Percentiles rank a stretch among this genome's conserved stretches.
These are phyloP conservation scores for Neofusicoccum sp. DNA, from an alignment of 2,329 filamentous ascomycete genomes.

Conservation along the genomic window DNA sequence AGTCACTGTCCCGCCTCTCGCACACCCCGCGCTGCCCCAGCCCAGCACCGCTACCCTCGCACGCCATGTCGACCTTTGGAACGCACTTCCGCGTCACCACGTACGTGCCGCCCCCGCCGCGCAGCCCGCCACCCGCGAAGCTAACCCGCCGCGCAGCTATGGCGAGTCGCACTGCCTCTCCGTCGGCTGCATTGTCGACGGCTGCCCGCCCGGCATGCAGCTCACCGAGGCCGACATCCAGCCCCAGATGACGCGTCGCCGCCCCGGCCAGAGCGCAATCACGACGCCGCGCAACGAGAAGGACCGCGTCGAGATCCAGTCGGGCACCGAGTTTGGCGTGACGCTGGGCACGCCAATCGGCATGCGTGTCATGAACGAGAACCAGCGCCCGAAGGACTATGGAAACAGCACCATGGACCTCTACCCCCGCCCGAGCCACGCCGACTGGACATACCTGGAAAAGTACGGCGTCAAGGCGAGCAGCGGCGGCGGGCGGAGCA, in stretches of 20 bases:
- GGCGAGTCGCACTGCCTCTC: slow-evolving; percentile 89
- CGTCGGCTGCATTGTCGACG: slow-evolving; percentile 93
- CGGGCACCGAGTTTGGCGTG: slow-evolving; percentile 83
- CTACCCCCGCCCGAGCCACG: slow-evolving; percentile 88
- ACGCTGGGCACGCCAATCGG: slow-evolving; percentile 90
- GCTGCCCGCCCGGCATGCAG: slow-evolving; percentile 81
- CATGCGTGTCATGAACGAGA: slow-evolving; percentile 85
- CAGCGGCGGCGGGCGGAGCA: slow-evolving; percentile 84
- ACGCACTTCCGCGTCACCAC: slow-evolving; percentile 78
- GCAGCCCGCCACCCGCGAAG: not conserved
- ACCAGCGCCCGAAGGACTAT: slow-evolving; percentile 91
- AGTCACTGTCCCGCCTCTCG: not conserved
- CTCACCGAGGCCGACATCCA: slow-evolving; percentile 87
- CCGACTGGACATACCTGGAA: slow-evolving; percentile 94
- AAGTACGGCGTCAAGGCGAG: slow-evolving; percentile 95
- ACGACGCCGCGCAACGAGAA: slow-evolving; percentile 93
- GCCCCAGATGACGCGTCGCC: slow-evolving; percentile 85
- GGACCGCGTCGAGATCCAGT: slow-evolving; percentile 88
- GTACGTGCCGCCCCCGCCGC: slow-evolving; percentile 48
- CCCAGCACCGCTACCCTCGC: not conserved
- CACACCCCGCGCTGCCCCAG: not conserved
- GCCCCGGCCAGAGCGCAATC: slow-evolving; percentile 84
- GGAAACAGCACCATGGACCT: slow-evolving; percentile 84
- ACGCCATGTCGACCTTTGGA: slow-evolving; percentile 81
- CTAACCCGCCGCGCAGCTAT: slow-evolving; percentile 52